phyloP scores from a whole-genome alignment of 1,284 basidiomycete genomes.

The Malassezia sympodialis region DNA sequence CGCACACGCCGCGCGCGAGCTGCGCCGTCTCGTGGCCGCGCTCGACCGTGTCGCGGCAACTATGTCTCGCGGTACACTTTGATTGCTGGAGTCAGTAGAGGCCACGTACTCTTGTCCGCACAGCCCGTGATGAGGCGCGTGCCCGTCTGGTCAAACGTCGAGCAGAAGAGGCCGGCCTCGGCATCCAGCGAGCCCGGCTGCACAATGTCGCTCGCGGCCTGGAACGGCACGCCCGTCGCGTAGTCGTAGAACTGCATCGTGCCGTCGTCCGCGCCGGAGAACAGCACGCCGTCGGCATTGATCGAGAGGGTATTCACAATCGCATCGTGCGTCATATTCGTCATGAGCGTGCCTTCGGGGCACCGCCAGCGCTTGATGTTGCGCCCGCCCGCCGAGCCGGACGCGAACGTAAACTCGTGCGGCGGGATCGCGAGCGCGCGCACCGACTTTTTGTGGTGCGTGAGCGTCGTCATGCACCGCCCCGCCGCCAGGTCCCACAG shows the following conservation, averaged over 20 bases:
- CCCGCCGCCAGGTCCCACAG: constrained; percentile 98
- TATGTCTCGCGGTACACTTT: constrained; percentile 17
- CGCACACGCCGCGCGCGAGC: constrained; percentile 24
- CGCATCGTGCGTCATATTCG: constrained; percentile 88
- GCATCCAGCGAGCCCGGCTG: constrained; percentile 95
- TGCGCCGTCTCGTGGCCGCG: constrained; percentile 22
- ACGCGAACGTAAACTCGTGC: constrained; percentile 77
- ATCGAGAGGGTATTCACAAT: constrained; percentile 93
- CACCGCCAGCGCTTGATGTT: constrained; percentile 99
- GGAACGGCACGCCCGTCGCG: constrained; percentile 84
- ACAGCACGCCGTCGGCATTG: constrained; percentile 90
- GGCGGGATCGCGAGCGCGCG: constrained; percentile 86
- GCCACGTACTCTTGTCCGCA: constrained; percentile 68
- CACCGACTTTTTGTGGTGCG: constrained; percentile 95
- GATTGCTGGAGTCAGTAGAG: constrained; percentile 15
- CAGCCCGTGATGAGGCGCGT: constrained; percentile 84
- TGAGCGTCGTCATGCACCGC: constrained; percentile 85
- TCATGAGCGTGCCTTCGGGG: constrained; percentile 87
- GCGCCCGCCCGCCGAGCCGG: constrained; percentile 86
- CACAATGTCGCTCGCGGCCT: constrained; percentile 81
- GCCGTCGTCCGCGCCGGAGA: constrained; percentile 60
- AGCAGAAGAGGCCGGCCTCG: constrained; percentile 80
- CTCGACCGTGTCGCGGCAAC: constrained; percentile 16
- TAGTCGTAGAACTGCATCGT: constrained; percentile 57
- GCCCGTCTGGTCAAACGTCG: constrained; percentile 89